Evolutionary conservation across 495 filamentous ascomycete species (phyloP).

Genomic region (Aspergillus olivimuriae): DNA sequence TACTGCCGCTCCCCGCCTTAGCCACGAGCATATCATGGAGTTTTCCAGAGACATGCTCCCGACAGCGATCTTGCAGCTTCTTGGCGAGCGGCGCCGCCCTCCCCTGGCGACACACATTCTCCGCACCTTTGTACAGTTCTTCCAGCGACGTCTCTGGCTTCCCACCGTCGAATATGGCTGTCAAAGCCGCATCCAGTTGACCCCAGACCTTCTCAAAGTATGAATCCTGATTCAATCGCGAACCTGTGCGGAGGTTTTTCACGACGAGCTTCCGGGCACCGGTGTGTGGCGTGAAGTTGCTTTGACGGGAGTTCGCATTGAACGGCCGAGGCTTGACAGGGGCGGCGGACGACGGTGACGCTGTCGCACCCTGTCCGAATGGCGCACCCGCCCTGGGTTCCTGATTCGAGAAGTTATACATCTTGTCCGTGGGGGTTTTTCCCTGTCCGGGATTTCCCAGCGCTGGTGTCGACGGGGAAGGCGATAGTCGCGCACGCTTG

Average conservation of each 20-base stretch:
- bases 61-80: slow-evolving; percentile 56
- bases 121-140: slow-evolving; percentile 80
- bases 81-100: slow-evolving; percentile 58
- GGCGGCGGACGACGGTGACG: slow-evolving; percentile 10
- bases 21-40: slow-evolving; percentile 48
- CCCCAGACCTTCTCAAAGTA: slow-evolving; percentile 69
- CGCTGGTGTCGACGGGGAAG: slow-evolving; percentile 19
- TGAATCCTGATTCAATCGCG: slow-evolving; percentile 51
- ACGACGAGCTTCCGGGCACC: slow-evolving; percentile 79
- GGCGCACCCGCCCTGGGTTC: slow-evolving; percentile 25
- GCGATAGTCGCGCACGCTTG: slow-evolving; percentile 39
- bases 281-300: slow-evolving; percentile 37
- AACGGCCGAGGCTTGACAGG: slow-evolving; percentile 20
- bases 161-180: slow-evolving; percentile 59
- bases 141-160: slow-evolving; percentile 66
- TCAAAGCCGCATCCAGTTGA: slow-evolving; percentile 66
- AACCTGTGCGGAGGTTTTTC: slow-evolving; percentile 69
- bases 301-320: slow-evolving; percentile 23
- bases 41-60: slow-evolving; percentile 50
- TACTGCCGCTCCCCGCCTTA: slow-evolving; percentile 41
- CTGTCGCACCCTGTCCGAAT: slow-evolving; percentile 20
- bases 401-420: slow-evolving; percentile 43
- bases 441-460: slow-evolving; percentile 6
- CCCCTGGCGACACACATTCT: slow-evolving; percentile 79
- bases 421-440: slow-evolving; percentile 28